Base-by-base conservation (phyloP, 192 early-diverging fungal genomes). In the Phlyctochytrium bullatum region DNA sequence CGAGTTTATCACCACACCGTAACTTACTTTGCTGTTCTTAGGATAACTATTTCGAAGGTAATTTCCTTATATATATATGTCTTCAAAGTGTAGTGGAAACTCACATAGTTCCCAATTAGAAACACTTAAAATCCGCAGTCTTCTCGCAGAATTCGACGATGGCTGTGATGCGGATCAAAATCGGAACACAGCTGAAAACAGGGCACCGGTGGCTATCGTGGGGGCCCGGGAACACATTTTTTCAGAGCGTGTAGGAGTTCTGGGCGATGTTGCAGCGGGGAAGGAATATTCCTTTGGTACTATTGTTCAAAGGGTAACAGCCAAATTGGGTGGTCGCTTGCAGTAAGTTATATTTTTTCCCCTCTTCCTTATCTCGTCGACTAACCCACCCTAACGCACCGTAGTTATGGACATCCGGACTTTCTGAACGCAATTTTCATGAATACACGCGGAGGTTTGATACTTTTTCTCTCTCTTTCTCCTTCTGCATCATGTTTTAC, bases 251-350 rank as follows among this genome's bases (percentile, higher is more conserved):
- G 83, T 90, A 33, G 92, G 92, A 66, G 81, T 92, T 23, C 78
- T 93, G 3, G 92, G 92, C 66, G 91, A 93, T 73, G 88, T 93
- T n/a, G 91, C 91, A 4, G 92, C 92, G 33, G 92, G 92, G 40
- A 93, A 93, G 72, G 92, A 92, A 63, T 90, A 92, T 51, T 89
- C 91, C 0, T 93, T 93, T 69, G 90, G 92, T 62, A 92, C 92
- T 4, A 65, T 93, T 29, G 89, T 90, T 1, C 91, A 92, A 79
- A 88, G 92, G 47, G 90, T 90, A 54, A 92, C 90, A 87, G 89
- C 92, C 3, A 89, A 88, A 76, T 84, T 93, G 69, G 90, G 91
- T 35, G 89, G 88, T 59, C 16, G 54, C 59, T 80, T 92, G n/a
- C 91, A 92, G 40, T 47, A 20, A 47, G 40, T 47, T 47, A 14